phyloP scores from a whole-genome alignment of 805 yeast species.

The Sugiyamaella americana region DNA sequence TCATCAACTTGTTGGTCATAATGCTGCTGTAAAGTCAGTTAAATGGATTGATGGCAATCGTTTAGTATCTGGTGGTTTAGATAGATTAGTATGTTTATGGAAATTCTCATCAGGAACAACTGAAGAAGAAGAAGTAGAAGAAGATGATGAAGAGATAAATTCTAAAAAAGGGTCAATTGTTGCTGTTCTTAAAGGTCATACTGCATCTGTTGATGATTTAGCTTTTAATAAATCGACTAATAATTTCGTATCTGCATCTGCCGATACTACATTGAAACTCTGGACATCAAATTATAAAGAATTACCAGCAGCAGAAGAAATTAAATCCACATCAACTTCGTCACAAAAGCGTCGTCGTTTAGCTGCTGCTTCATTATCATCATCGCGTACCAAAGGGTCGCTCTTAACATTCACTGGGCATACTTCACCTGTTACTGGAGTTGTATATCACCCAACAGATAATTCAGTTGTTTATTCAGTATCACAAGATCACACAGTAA shows the following conservation, averaged over 20 bases:
- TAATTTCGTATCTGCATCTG: conserved; percentile 76
- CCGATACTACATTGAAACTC: conserved; percentile 70
- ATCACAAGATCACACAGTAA: conserved; percentile 90
- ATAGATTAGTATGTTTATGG: conserved; percentile 86
- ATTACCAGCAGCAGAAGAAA: conserved; percentile 53
- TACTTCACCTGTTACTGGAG: conserved; percentile 79
- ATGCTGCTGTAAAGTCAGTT: conserved; percentile 78
- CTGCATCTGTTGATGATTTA: conserved; percentile 74
- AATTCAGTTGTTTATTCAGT: conserved; percentile 84
- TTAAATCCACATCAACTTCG: conserved; percentile 50
- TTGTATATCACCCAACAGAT: conserved; percentile 67
- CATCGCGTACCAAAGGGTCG: conserved; percentile 76
- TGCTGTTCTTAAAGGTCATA: conserved; percentile 87
- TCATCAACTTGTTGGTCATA: conserved; percentile 80
- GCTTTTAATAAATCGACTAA: conserved; percentile 50
- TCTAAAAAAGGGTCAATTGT: conserved; percentile 46
- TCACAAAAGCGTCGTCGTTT: conserved; percentile 84
- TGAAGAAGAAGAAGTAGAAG: conserved; percentile 30
- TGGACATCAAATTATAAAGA: conserved; percentile 89
- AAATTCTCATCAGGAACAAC: conserved; percentile 44
- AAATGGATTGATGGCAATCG: conserved; percentile 71
- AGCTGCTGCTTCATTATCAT: conserved; percentile 62
- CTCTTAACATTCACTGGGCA: conserved; percentile 75
- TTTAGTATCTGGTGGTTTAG: conserved; percentile 81
- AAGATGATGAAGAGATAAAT: conserved; percentile 39